Evolutionary conservation across 192 early-diverging fungal genomes (phyloP).

Genomic region (Coemansia sp.): DNA sequence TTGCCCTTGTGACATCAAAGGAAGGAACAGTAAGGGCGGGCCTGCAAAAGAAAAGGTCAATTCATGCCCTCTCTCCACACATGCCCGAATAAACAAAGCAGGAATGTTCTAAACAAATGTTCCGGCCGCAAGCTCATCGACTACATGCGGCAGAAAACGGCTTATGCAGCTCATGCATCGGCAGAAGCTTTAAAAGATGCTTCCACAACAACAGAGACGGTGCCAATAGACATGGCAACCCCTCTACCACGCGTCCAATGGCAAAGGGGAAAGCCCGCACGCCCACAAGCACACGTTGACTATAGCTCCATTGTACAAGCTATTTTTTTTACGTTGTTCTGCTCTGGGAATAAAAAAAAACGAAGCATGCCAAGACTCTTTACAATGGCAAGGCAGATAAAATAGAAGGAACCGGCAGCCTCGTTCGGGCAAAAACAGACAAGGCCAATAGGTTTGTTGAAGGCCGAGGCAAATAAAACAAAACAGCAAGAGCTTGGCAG

Average conservation of each 20-base stretch:
- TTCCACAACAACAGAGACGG: not conserved
- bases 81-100: not conserved
- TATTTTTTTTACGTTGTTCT: not conserved
- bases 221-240: not conserved
- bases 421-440: not conserved
- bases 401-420: not conserved
- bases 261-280: not conserved
- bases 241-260: not conserved
- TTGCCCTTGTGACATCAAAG: not conserved
- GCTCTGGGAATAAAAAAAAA: not conserved
- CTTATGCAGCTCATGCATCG: constrained; percentile 3
- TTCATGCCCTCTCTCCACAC: not conserved
- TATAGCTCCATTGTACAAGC: not conserved
- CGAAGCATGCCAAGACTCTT: not conserved
- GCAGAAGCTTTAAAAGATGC: constrained; percentile 5
- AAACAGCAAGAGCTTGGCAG: not conserved
- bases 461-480: not conserved
- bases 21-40: not conserved
- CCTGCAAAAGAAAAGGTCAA: constrained; percentile 3
- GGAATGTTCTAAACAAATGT: not conserved
- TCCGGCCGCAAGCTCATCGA: not conserved
- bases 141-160: constrained; percentile 5
- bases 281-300: not conserved
- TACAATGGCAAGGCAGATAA: constrained; percentile 2
- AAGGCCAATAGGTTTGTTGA: not conserved